A percentile compares a stretch with the other conserved stretches of the same genome.
phyloP scores from a whole-genome alignment of 2,329 filamentous ascomycete species.

The Pseudocercospora musae region DNA sequence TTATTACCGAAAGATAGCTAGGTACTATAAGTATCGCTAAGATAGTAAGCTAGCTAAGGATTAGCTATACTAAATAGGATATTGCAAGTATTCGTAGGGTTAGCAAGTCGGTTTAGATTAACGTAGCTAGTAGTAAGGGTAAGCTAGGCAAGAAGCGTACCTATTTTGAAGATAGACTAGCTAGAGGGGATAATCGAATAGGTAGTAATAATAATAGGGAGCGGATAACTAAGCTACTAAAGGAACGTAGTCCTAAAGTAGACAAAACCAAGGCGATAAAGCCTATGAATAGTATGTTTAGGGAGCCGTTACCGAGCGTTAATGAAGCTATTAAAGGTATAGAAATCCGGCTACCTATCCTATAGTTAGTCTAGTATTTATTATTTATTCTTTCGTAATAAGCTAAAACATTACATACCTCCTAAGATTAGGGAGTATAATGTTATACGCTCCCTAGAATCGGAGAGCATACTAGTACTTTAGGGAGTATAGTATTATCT shows the following conservation, averaged over 20 bases:
- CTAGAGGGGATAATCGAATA: background rate
- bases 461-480: no score
- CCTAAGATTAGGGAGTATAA: no score
- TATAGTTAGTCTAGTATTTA: background rate
- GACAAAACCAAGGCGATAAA: background rate
- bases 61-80: background rate
- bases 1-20: no score
- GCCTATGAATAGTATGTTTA: background rate
- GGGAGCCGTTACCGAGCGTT: background rate
- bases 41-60: background rate
- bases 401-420: background rate
- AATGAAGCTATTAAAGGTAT: background rate
- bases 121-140: background rate
- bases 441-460: no score
- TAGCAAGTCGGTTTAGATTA: background rate
- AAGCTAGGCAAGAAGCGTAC: background rate
- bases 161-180: background rate
- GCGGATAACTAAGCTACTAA: background rate
- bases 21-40: background rate
- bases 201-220: no score
- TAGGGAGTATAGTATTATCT: no score
- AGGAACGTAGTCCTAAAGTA: background rate
- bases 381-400: background rate
- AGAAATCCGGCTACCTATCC: background rate
- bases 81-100: background rate